Percentiles rank a stretch among this genome's conserved stretches.
Evolutionary conservation across 768 basidiomycete genomes (phyloP).

Genomic region (Lyophyllum shimeji): DNA sequence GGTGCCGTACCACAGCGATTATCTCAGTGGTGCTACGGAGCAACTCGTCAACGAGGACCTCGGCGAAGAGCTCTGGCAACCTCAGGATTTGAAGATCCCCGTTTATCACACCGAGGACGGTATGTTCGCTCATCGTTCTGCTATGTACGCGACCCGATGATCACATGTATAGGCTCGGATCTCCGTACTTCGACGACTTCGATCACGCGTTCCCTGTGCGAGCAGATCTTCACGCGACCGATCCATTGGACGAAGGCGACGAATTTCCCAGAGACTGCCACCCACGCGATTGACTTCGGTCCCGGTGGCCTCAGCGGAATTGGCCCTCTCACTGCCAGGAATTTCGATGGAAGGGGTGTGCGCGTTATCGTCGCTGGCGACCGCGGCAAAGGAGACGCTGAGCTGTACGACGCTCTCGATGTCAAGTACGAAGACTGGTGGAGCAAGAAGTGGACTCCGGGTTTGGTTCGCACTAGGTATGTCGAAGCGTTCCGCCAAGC

Average conservation of each 20-base stretch:
- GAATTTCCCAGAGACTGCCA: conserved; percentile 85
- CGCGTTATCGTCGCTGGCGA: conserved; percentile 90
- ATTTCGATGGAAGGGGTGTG: conserved; percentile 91
- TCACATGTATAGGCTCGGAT: conserved; percentile 65
- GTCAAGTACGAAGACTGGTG: conserved; percentile 87
- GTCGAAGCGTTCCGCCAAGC: conserved; percentile 21
- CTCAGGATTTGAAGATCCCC: conserved; percentile 70
- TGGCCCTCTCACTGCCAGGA: conserved; percentile 85
- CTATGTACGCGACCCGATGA: neutral
- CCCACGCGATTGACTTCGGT: conserved; percentile 95
- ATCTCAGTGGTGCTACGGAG: conserved; percentile 73
- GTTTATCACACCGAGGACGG: conserved; percentile 95
- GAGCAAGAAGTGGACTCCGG: conserved; percentile 85
- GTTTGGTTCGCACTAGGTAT: conserved; percentile 86
- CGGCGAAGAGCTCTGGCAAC: conserved; percentile 73
- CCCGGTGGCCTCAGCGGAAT: conserved; percentile 94
- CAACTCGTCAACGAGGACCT: conserved; percentile 78
- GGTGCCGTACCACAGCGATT: conserved; percentile 94
- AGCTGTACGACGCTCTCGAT: conserved; percentile 68
- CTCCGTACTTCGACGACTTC: conserved; percentile 68
- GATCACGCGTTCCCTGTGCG: conserved; percentile 84
- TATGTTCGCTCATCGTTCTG: conserved; percentile 33
- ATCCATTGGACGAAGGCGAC: conserved; percentile 95
- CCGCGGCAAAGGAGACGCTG: conserved; percentile 83
- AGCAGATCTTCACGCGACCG: conserved; percentile 88